Base-by-base conservation (phyloP, 306 rosid species). In the Mimosa pudica region DNA sequence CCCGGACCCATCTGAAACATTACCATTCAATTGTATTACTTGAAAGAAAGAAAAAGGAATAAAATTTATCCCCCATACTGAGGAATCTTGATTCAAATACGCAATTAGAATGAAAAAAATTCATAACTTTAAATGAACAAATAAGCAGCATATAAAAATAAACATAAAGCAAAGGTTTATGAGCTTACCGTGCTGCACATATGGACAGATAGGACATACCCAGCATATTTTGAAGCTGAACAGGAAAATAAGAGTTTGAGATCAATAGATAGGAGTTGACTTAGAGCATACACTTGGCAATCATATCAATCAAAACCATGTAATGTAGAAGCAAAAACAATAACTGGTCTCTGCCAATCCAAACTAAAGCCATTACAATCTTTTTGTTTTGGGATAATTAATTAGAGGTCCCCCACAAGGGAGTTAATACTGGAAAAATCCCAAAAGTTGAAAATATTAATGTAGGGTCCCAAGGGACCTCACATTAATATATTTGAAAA, bases 201-300 rank as follows among this genome's bases (percentile, higher is more conserved):
- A 84, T 95, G 87, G 88, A 93, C 96, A 46, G 99, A 89, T 81
- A 83, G 86, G 71, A 95, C 90, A 75, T 95, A 95, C 52, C 99
- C 99, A 6, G 99, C 98, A 80, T 91, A 95, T 82, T 95, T 95
- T 66, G 99, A 95, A 83, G 99, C 99, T 95, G 98, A 64, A 76
- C 67, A 77, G 48, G 48, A 45, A 78, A 80, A 77, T n/a, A 60
- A 32, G 46, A 45, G 62, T 57, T 36, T 77, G 64, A 80, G 84
- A 73, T 77, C 24, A 61, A 73, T 36, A 30, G 54, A 35, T 51
- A 77, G 62, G 66, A 61, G 20, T 45, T 32, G 7, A 45, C 62
- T 24, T 49, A 17, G 66, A 65, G 32, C 36, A 49, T 32, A 76
- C 71, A 85, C 70, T 67, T 46, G 45, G 18, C 51, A 61, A 76